Base-by-base conservation (phyloP, 495 filamentous ascomycete genomes). In the Penicillium ochrochloron region DNA sequence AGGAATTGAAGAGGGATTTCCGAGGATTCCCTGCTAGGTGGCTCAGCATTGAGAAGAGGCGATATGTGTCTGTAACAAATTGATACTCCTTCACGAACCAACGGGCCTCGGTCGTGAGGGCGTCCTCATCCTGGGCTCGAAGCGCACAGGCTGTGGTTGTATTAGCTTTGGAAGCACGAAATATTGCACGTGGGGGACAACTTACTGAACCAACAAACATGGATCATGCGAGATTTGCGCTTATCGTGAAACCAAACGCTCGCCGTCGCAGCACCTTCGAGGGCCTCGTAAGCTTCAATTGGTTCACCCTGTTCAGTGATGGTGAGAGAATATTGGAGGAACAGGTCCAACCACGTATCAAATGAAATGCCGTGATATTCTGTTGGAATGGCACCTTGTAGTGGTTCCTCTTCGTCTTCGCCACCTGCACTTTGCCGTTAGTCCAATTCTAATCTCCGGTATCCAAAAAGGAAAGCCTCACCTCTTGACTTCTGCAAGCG, bases 51-150 rank as follows among this genome's bases (percentile, higher is more conserved):
- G 86, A 82, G 71, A 93, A 95, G 65, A 98, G 84, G 15, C 90
- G 90, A 75, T 92, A 96, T 0, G 91, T 86, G 67, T 96, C 92
- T 4, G 89, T 92, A 5, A 91, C 88, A 62, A 92, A 94, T 64
- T 93, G 89, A 71, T 91, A 91, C 63, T 91, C 87, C 63, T 87
- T 89, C 84, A 96, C 93, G 65, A 96, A 94, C 85, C 89, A 94
- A 25, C 95, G 90, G 15, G 88, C 86, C 57, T 79, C 77, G 39
- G 77, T 80, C 33, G 78, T 77, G 59, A 92, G 85, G 0, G 88
- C 89, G 65, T 93, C 88, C 51, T 94, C 91, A 72, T 97, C 94
- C 65, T 89, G 85, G 15, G 86, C 84, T 52, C 88, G 82, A 39
- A 99, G 80, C 7, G 92, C 94, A 73, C 95, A 99, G 17, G 90